Evolutionary conservation across 2,329 filamentous ascomycete species (phyloP).

Genomic region (Phialocephala sp.): DNA sequence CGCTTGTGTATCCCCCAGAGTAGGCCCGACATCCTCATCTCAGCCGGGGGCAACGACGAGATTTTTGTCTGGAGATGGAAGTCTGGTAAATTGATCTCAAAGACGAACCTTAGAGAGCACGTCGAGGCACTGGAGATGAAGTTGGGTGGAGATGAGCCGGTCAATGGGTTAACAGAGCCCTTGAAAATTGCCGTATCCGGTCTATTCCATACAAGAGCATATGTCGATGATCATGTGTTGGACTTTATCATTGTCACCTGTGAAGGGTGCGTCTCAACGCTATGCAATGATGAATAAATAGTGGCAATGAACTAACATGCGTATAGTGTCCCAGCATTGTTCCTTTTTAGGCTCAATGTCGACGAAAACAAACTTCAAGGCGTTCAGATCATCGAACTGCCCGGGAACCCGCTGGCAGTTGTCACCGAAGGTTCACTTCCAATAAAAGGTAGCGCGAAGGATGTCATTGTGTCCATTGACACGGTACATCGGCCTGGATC

Average conservation of each 20-base stretch:
- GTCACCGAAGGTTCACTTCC: constrained; percentile 1
- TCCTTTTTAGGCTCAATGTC: constrained; percentile 61
- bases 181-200: constrained; percentile 46
- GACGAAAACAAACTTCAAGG: constrained; percentile 51
- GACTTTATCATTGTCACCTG: constrained; percentile 57
- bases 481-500: constrained; percentile 56
- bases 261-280: constrained; percentile 57
- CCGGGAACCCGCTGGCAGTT: constrained; percentile 61
- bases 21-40: constrained; percentile 70
- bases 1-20: constrained; percentile 69
- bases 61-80: constrained; percentile 85
- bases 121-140: constrained; percentile 50
- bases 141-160: constrained; percentile 3
- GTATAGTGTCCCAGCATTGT: constrained; percentile 63
- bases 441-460: constrained; percentile 23
- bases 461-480: constrained; percentile 56
- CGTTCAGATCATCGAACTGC: constrained; percentile 57
- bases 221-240: constrained; percentile 42
- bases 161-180: constrained; percentile 19
- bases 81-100: constrained; percentile 53
- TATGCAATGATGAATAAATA: neutral
- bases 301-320: constrained; percentile 23
- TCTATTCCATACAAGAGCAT: constrained; percentile 39
- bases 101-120: constrained; percentile 55
- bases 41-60: constrained; percentile 83